Evolutionary conservation across 495 filamentous ascomycete species (phyloP).

Genomic region (Lineolata rhizophorae): DNA sequence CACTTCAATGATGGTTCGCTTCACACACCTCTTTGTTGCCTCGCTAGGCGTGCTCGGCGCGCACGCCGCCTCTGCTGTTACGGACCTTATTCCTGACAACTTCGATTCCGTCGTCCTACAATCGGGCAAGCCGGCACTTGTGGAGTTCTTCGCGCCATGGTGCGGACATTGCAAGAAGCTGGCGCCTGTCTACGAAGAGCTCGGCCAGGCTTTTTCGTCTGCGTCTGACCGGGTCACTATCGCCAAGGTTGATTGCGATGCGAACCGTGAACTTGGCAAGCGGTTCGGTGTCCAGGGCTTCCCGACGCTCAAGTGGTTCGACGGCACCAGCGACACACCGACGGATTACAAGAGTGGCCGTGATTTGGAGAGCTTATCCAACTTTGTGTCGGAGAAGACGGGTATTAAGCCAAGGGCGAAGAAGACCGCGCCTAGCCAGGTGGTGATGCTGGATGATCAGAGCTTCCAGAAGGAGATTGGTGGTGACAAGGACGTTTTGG

Average conservation of each 20-base stretch:
- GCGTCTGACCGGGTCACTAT: slow-evolving; percentile 69
- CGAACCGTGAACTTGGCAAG: slow-evolving; percentile 60
- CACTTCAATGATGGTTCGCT: neutral
- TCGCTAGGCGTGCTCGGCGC: slow-evolving; percentile 6
- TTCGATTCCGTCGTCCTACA: slow-evolving; percentile 78
- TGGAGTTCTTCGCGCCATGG: slow-evolving; percentile 99
- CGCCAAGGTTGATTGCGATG: slow-evolving; percentile 90
- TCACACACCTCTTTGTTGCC: slow-evolving; percentile 3
- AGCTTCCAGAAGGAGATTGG: slow-evolving; percentile 62
- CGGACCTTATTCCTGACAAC: slow-evolving; percentile 72
- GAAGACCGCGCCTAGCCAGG: slow-evolving; percentile 47
- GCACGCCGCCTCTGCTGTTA: slow-evolving; percentile 25
- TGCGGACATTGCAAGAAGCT: slow-evolving; percentile 98
- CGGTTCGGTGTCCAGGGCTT: slow-evolving; percentile 82
- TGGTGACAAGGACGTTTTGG: slow-evolving; percentile 70
- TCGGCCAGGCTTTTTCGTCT: slow-evolving; percentile 49
- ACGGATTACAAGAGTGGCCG: slow-evolving; percentile 69
- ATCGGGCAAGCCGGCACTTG: slow-evolving; percentile 84
- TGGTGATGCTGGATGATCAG: slow-evolving; percentile 59
- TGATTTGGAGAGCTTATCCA: slow-evolving; percentile 65
- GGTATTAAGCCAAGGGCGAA: slow-evolving; percentile 53
- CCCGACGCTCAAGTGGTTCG: slow-evolving; percentile 94
- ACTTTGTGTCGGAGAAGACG: slow-evolving; percentile 75
- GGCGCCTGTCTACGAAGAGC: slow-evolving; percentile 83
- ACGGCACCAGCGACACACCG: slow-evolving; percentile 81